These are phyloP conservation scores for Fusarium decemcellulare DNA, from an alignment of 2,329 filamentous ascomycete genomes.

Conservation along the genomic window DNA sequence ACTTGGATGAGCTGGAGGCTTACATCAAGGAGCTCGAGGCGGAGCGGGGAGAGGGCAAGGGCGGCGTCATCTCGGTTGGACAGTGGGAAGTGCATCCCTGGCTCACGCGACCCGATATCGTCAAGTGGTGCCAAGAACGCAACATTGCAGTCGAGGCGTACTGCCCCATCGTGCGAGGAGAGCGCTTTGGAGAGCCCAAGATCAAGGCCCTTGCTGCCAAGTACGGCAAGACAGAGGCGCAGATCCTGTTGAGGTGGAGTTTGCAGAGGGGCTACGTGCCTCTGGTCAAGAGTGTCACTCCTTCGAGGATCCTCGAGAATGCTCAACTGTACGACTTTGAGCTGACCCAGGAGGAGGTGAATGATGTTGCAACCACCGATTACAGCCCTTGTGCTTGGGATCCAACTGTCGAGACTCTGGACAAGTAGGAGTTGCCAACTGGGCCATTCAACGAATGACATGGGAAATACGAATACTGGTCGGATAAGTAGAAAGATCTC, in stretches of 20 bases:
- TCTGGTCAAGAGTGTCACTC: slow-evolving; percentile 80
- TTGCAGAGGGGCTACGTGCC: slow-evolving; percentile 84
- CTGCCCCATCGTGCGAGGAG: slow-evolving; percentile 73
- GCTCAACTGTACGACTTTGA: slow-evolving; percentile 69
- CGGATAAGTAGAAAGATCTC: no score
- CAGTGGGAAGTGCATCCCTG: slow-evolving; percentile 95
- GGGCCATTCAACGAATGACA: background rate
- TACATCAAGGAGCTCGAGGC: slow-evolving; percentile 73
- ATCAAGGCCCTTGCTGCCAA: slow-evolving; percentile 77
- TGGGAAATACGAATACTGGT: no score
- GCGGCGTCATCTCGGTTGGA: slow-evolving; percentile 83
- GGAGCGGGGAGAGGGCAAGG: slow-evolving; percentile 73
- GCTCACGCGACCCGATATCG: slow-evolving; percentile 84
- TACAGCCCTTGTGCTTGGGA: slow-evolving; percentile 72
- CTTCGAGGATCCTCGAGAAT: slow-evolving; percentile 77
- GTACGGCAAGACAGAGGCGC: slow-evolving; percentile 80
- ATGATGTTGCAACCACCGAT: slow-evolving; percentile 63
- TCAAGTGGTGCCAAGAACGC: slow-evolving; percentile 79
- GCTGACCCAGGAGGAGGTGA: slow-evolving; percentile 66
- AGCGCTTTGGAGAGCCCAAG: slow-evolving; percentile 78
- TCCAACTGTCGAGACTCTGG: slow-evolving; percentile 63
- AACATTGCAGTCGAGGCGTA: slow-evolving; percentile 76
- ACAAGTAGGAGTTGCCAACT: slow-evolving; percentile 49
- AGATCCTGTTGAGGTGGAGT: slow-evolving; percentile 85
- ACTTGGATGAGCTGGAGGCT: slow-evolving; percentile 71